Base-by-base conservation (phyloP, 176 grass and related monocot species). In the Juncus effusus region DNA sequence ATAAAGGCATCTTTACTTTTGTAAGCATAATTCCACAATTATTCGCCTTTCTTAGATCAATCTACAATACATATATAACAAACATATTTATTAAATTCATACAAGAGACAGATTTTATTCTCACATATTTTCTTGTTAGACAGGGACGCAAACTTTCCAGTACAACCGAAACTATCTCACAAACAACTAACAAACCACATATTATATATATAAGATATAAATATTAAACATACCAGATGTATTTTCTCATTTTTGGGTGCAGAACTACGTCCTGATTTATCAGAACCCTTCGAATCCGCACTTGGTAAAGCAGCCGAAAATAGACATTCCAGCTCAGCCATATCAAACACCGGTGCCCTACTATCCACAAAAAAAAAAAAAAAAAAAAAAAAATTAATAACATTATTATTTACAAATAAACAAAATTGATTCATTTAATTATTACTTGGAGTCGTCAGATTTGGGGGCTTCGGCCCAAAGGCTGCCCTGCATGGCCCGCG, bases 11-110 rank as follows among this genome's bases (percentile, higher is more conserved):
- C 90, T 97, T 97, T 63, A 97, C 88, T 81, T 97, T 89, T 74
- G 88, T 97, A 79, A 97, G 94, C 94, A 97, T 97, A 51, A 97
- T 97, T 85, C 80, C 88, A 78, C 94, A 97, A 80, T 97, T 97
- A 70, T 97, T 97, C 58, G 94, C 88, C 64, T 69, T 86, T 2
- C 94, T 83, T 82, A 97, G 85, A 81, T 97, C 94, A 69, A 97
- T 97, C 94, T 97, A 85, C 44, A 55, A 87, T 19, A 39, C 14
- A 38, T 19, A 14, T 42, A 62, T 10, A 39, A 40, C 38, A 71
- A 16, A 77, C 53, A 56, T 28, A 28, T 28, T 28, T 28, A 28
- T 28, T 28, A 28, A 28, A 28, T 28, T 28, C 19, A 28, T 28
- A 28, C 19, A 28, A 28, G 19, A 28, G 1, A 28, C 19, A 1